phyloP scores from a whole-genome alignment of 108 stramenopile species.

The Fistulifera solaris region DNA sequence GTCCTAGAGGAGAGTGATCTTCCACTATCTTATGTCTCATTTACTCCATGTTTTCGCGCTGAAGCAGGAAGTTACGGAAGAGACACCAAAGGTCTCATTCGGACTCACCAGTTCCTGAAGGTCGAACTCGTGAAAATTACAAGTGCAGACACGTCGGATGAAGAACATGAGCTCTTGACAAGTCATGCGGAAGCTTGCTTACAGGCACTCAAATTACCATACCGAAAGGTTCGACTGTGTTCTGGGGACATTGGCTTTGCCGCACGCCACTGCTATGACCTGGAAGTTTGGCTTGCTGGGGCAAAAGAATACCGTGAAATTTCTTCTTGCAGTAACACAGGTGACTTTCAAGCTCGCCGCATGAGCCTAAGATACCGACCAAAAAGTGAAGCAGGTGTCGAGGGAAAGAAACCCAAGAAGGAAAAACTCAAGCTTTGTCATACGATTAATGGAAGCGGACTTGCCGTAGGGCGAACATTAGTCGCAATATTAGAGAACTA shows the following conservation, averaged over 20 bases:
- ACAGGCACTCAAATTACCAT: slow-evolving; percentile 83
- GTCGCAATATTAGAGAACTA: slow-evolving; percentile 97
- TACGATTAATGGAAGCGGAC: slow-evolving; percentile 97
- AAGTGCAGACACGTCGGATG: slow-evolving; percentile 60
- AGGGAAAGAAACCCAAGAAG: slow-evolving; percentile 64
- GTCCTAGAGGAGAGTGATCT: slow-evolving; percentile 84
- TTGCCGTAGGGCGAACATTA: slow-evolving; percentile 94
- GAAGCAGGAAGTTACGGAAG: slow-evolving; percentile 96
- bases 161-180: slow-evolving; percentile 84
- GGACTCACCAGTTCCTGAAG: slow-evolving; percentile 98
- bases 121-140: slow-evolving; percentile 96
- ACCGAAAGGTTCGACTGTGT: slow-evolving; percentile 90
- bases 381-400: slow-evolving; percentile 12
- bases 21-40: slow-evolving; percentile 81
- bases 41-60: slow-evolving; percentile 95
- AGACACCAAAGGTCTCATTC: slow-evolving; percentile 93
- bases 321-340: slow-evolving; percentile 88
- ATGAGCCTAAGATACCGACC: slow-evolving; percentile 92
- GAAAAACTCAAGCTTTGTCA: slow-evolving; percentile 80
- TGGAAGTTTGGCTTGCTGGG: slow-evolving; percentile 98
- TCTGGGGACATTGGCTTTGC: slow-evolving; percentile 93
- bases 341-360: slow-evolving; percentile 95
- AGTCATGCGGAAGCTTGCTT: slow-evolving; percentile 80
- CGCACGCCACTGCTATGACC: slow-evolving; percentile 92
- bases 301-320: slow-evolving; percentile 90